phyloP scores from a whole-genome alignment of 2,329 filamentous ascomycete genomes.

The Alternaria sp. region DNA sequence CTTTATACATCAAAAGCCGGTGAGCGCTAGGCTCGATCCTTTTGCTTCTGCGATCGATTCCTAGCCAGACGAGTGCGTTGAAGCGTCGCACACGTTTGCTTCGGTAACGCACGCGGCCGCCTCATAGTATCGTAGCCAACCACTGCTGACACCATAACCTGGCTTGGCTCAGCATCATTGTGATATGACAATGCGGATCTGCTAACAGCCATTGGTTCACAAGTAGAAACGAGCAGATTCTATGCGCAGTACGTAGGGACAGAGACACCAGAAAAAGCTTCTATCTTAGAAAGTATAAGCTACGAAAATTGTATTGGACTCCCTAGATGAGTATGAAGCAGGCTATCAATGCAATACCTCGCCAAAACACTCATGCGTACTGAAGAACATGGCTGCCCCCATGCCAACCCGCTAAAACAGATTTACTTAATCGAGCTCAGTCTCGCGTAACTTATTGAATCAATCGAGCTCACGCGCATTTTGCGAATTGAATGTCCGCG shows the following conservation, averaged over 20 bases:
- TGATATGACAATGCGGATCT: not conserved
- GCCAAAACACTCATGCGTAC: not conserved
- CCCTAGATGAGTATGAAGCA: not conserved
- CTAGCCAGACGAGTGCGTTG: not conserved
- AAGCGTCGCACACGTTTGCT: not conserved
- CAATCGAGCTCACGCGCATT: not conserved
- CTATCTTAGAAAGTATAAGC: not conserved
- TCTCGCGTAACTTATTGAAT: not conserved
- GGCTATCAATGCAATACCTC: constrained; percentile 1
- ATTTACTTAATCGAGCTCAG: not conserved
- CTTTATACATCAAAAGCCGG: not conserved
- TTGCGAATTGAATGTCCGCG: not conserved
- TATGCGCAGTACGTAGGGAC: not conserved
- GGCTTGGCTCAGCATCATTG: not conserved
- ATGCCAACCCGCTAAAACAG: not conserved
- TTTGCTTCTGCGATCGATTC: not conserved
- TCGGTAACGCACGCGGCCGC: not conserved
- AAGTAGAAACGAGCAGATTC: not conserved
- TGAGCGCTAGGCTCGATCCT: not conserved
- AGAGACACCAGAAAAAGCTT: not conserved
- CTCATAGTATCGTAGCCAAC: not conserved
- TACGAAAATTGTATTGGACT: not conserved
- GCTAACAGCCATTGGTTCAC: not conserved
- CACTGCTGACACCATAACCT: not conserved
- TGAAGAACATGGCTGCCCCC: not conserved